Evolutionary conservation across 768 basidiomycete genomes (phyloP).

Genomic region (Boletus coccyginus): DNA sequence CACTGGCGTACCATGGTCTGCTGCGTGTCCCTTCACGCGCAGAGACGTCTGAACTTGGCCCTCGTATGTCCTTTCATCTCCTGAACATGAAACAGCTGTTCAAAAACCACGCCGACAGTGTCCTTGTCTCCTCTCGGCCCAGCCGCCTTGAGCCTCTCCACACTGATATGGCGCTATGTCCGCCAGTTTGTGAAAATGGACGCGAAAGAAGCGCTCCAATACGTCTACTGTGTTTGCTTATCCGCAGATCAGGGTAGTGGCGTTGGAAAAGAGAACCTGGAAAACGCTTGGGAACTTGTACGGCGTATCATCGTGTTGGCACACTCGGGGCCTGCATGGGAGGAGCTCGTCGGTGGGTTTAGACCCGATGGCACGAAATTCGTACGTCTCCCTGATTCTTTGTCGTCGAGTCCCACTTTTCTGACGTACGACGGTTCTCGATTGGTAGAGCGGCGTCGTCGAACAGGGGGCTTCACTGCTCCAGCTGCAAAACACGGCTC

Average conservation of each 20-base stretch:
- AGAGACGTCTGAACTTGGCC: slow-evolving; percentile 83
- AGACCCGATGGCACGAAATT: slow-evolving; percentile 86
- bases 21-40: slow-evolving; percentile 78
- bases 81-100: neutral
- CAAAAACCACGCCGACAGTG: slow-evolving; percentile 42
- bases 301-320: slow-evolving; percentile 76
- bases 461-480: slow-evolving; percentile 80
- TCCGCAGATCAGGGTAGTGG: slow-evolving; percentile 66
- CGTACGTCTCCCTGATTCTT: slow-evolving; percentile 46
- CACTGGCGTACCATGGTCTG: slow-evolving; percentile 89
- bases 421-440: neutral
- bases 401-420: neutral
- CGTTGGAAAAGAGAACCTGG: slow-evolving; percentile 82
- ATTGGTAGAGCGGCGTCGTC: slow-evolving; percentile 73
- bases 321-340: slow-evolving; percentile 81
- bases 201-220: slow-evolving; percentile 91
- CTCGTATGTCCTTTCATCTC: slow-evolving; percentile 47
- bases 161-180: slow-evolving; percentile 89
- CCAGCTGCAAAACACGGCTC: slow-evolving; percentile 58
- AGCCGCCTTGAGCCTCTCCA: slow-evolving; percentile 77
- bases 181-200: slow-evolving; percentile 92
- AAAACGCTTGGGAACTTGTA: slow-evolving; percentile 76
- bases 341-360: slow-evolving; percentile 90
- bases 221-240: slow-evolving; percentile 84
- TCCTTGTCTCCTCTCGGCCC: slow-evolving; percentile 64